phyloP scores from a whole-genome alignment of 768 basidiomycete species.

The Xerocomus spinulosus region DNA sequence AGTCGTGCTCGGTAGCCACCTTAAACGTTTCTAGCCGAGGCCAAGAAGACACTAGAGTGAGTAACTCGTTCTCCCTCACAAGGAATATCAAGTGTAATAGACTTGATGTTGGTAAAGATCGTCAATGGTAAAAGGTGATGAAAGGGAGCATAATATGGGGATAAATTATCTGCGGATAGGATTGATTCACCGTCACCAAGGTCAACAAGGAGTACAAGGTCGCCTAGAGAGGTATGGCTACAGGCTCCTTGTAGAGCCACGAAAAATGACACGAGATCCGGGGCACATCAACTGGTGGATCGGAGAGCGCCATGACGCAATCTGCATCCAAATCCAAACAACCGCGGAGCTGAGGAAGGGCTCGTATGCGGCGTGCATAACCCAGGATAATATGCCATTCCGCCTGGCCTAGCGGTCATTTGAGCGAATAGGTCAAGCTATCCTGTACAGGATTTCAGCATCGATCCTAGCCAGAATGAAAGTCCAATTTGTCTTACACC shows the following conservation, averaged over 20 bases:
- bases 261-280: constrained; percentile 4
- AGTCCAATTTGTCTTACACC: constrained; percentile 2
- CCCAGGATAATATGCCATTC: constrained; percentile 11
- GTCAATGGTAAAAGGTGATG: constrained; percentile 2
- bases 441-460: too few relatives aligned
- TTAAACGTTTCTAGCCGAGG: neutral
- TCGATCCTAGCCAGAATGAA: neutral
- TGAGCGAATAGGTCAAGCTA: neutral
- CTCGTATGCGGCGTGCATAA: constrained; percentile 8
- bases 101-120: constrained; percentile 5
- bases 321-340: neutral
- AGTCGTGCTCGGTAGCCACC: constrained; percentile 1
- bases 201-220: neutral
- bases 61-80: constrained; percentile 6
- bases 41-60: constrained; percentile 15
- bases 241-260: neutral
- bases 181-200: neutral
- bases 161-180: neutral
- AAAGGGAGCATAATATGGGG: neutral
- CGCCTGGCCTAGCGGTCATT: neutral
- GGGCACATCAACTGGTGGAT: neutral
- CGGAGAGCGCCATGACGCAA: constrained; percentile 2
- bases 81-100: neutral
- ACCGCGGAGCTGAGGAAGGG: neutral
- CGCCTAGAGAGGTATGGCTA: neutral